Base-by-base conservation (phyloP, 1,284 basidiomycete genomes). In the Grifola frondosa region DNA sequence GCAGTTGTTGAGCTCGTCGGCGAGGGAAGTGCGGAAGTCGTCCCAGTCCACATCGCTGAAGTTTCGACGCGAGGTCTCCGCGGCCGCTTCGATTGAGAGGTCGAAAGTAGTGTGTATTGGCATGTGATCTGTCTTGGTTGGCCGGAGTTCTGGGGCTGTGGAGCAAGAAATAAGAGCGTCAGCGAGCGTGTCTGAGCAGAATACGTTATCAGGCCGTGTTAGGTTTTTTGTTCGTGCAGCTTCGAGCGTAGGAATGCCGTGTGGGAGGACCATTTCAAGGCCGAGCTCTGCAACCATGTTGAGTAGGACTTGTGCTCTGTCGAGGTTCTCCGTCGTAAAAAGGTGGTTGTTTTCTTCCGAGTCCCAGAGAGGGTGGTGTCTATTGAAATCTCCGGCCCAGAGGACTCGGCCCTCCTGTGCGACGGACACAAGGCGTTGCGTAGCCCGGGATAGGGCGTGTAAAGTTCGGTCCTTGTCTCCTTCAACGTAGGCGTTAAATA, bases 361-460 rank as follows among this genome's bases (percentile, higher is more conserved):
- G 5, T 76, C 71, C 75, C 74, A 79, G 0, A 66, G 20, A 0
- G 67, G 70, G 57, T 78, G 71, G 50, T 79, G 75, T 0, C 67
- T 52, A 55, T 77, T 78, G 64, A 77, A 77, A 54, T 78, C 73
- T 0, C 73, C 74, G 0, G 63, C 48, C 67, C 67, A 71, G 4
- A 71, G 45, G 13, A 63, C 34, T 11, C 59, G 50, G 13, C 33
- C 30, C 4, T 33, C 25, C 11, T 34, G 37, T n/a, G 16, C 34
- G 2, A 39, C 23, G 15, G 30, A 26, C 13, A 9, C n/a, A 8
- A 33, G 33, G 1, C n/a, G 29, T 16, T 19, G 19, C 5, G 37
- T 40, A 0, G 37, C 42, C 10, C 37, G 11, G 0, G 40, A 30
- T 0, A 64, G 34, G 0, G 46, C 43, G 6, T 48, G 37, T 0